Conservation (phyloP, 2,329 filamentous ascomycete species). For the Cryphonectria parasitica region DNA sequence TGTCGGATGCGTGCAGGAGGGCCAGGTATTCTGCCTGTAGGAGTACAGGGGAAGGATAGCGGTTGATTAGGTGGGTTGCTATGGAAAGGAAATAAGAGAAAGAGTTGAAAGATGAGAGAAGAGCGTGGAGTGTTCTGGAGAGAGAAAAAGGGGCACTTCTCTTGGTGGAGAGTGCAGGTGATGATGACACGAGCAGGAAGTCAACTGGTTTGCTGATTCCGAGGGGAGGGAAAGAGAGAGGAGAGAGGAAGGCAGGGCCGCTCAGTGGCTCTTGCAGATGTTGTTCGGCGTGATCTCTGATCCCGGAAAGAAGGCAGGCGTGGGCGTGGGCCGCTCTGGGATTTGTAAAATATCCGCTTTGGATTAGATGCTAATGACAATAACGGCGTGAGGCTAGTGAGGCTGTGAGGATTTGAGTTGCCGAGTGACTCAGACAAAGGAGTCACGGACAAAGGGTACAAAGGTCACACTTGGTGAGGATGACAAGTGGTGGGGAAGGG, state of each 20-base stretch:
- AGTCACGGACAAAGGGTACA: slow-evolving; percentile 26
- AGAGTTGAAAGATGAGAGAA: slow-evolving; percentile 8
- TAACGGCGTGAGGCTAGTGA: slow-evolving; percentile 13
- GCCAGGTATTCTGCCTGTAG: slow-evolving; percentile 1
- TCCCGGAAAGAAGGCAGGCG: slow-evolving; percentile 23
- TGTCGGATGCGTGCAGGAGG: not conserved
- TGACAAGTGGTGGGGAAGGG: slow-evolving; percentile 19
- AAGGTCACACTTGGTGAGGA: slow-evolving; percentile 6
- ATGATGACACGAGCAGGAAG: slow-evolving; percentile 22
- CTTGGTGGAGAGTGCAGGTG: slow-evolving; percentile 23
- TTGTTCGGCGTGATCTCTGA: slow-evolving; percentile 9
- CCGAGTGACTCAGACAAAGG: slow-evolving; percentile 31
- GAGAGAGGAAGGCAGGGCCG: slow-evolving; percentile 21
- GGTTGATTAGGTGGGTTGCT: slow-evolving; percentile 17
- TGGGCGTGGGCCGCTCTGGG: not conserved
- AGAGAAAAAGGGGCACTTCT: slow-evolving; percentile 24
- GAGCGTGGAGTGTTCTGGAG: slow-evolving; percentile 16
- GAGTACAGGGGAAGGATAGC: slow-evolving; percentile 14
- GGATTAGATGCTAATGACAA: not conserved
- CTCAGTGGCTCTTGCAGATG: slow-evolving; percentile 25
- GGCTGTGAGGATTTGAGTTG: slow-evolving; percentile 16
- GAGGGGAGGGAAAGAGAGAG: not conserved
- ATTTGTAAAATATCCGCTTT: not conserved
- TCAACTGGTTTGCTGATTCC: slow-evolving; percentile 23
- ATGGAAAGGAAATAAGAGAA: slow-evolving; percentile 9